Evolutionary conservation across 106 monocot species (phyloP), one percentile per base, ranked within the genome.

Genomic region (Dioscorea dumetorum): DNA sequence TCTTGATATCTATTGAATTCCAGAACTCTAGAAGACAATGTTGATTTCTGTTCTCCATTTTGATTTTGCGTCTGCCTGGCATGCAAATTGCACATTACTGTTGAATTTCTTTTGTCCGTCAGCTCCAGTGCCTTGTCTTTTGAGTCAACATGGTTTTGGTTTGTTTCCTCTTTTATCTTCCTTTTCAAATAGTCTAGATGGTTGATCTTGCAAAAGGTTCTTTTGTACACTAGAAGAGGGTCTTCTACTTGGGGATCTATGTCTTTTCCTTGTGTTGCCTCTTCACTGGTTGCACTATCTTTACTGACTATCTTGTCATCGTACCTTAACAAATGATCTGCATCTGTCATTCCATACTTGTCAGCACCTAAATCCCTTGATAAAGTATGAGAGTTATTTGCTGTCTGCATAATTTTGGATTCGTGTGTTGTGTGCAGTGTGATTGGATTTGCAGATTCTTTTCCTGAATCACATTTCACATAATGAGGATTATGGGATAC

Each of bases 391-490:
- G 56, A 10, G 13, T 60, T 74, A 32, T 48, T 60, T 70, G 18
- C 70, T 66, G 49, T 41, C 22, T 32, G 50, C 12, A 51, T 50
- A 19, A 9, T 57, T 14, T 73, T 57, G 33, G 60, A 21, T 19
- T 64, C 23, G 53, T 59, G 57, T 4, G 34, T 34, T 34, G 34
- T 3, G 34, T 60, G 14, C 13, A 16, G 13, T 33, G 33, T 17
- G 14, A 62, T 53, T 62, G 50, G 14, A 58, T 64, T 17, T 62
- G 24, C 3, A 57, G 62, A 62, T 12, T 58, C 63, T 50, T 64
- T 73, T 48, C 4, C 50, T 79, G 73, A 68, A 51, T 71, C 14
- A 22, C 50, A 22, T 48, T 24, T 50, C 62, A 12, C 14, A 22
- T 66, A 24, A 33, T 18, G 52, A 60, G 65, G 56, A 61, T 33